These are phyloP conservation scores for Pichia paraexigua DNA, from an alignment of 805 yeast species.

Conservation along the genomic window DNA sequence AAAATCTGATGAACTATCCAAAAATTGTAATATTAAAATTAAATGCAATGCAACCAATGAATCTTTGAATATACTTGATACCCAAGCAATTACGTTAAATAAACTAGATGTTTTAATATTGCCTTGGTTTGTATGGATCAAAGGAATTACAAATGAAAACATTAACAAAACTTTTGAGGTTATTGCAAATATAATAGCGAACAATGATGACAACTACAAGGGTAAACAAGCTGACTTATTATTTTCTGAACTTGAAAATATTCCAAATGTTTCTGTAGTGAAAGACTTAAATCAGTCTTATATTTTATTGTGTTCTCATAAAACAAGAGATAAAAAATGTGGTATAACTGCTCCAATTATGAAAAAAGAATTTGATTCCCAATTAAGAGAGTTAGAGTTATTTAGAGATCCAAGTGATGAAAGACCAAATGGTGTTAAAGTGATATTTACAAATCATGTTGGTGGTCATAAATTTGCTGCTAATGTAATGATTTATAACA, in stretches of 20 bases:
- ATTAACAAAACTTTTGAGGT: constrained; percentile 37
- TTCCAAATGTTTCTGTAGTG: constrained; percentile 29
- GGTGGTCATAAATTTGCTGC: constrained; percentile 97
- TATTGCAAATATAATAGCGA: constrained; percentile 34
- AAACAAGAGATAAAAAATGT: constrained; percentile 86
- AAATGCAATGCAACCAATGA: constrained; percentile 19
- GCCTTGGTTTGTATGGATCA: constrained; percentile 70
- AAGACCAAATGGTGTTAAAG: constrained; percentile 66
- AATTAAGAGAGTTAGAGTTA: constrained; percentile 62
- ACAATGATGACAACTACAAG: constrained; percentile 18
- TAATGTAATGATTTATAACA: constrained; percentile 69
- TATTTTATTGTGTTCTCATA: constrained; percentile 80
- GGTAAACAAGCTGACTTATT: constrained; percentile 11
- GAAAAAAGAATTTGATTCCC: constrained; percentile 67
- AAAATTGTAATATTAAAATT: neutral
- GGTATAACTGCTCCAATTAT: constrained; percentile 90
- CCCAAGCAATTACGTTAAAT: constrained; percentile 33
- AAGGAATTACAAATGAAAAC: constrained; percentile 36
- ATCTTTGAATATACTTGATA: constrained; percentile 12
- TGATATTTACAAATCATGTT: constrained; percentile 71
- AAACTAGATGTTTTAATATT: constrained; percentile 57
- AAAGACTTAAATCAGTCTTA: constrained; percentile 37
- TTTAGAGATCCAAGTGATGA: constrained; percentile 72
- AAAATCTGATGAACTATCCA: constrained; percentile 10
- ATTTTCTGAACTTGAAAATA: constrained; percentile 8